Percentiles rank a stretch among this genome's conserved stretches.
phyloP scores from a whole-genome alignment of 495 filamentous ascomycete species.

The Aspergillus asperescens region DNA sequence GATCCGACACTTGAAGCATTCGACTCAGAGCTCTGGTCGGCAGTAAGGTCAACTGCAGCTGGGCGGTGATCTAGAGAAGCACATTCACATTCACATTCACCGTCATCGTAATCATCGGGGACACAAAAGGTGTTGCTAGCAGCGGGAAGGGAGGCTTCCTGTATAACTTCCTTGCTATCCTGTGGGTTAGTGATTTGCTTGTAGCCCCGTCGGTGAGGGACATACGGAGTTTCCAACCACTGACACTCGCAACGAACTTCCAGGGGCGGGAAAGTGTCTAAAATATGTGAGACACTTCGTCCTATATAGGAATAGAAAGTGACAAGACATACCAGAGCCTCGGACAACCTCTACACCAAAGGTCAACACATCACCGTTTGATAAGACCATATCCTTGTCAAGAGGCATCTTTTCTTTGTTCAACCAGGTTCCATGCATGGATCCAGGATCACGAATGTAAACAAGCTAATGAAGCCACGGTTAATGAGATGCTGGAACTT shows the following conservation, averaged over 20 bases:
- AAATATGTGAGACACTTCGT: background rate
- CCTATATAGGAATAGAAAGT: background rate
- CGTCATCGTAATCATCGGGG: slow-evolving; percentile 39
- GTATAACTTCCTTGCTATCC: slow-evolving; percentile 7
- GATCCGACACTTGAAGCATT: slow-evolving; percentile 16
- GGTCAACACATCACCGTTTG: slow-evolving; percentile 44
- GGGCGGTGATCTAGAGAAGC: background rate
- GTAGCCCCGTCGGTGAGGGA: background rate
- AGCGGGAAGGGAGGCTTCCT: background rate
- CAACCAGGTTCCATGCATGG: slow-evolving; percentile 55
- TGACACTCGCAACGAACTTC: slow-evolving; percentile 31
- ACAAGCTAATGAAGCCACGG: slow-evolving; percentile 25
- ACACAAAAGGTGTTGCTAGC: slow-evolving; percentile 42
- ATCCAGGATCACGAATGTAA: slow-evolving; percentile 46
- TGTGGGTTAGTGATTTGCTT: slow-evolving; percentile 10
- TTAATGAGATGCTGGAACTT: slow-evolving; percentile 15
- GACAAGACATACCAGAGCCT: slow-evolving; percentile 35
- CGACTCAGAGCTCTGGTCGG: slow-evolving; percentile 3
- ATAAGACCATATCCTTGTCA: slow-evolving; percentile 32
- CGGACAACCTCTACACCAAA: slow-evolving; percentile 53
- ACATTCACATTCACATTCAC: slow-evolving; percentile 21
- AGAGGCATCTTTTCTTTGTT: slow-evolving; percentile 37
- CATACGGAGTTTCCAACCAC: slow-evolving; percentile 25
- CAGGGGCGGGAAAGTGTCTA: slow-evolving; percentile 40
- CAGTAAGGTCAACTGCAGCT: background rate